These are phyloP conservation scores for Phytophthora constricta DNA, from an alignment of 352 stramenopile species.

Conservation along the genomic window DNA sequence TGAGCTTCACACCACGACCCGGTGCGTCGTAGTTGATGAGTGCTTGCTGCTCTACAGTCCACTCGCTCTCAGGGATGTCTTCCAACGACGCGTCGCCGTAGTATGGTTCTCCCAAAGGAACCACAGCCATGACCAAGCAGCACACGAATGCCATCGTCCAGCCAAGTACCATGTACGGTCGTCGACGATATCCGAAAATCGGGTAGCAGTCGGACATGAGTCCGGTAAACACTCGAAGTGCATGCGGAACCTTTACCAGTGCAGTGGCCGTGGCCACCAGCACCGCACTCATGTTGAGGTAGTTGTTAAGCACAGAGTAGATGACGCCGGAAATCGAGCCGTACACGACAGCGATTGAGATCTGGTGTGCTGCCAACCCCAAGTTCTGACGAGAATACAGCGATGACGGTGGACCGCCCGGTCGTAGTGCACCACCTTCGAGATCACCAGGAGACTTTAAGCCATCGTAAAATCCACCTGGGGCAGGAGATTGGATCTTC, in stretches of 20 bases:
- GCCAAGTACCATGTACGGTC: conserved; percentile 53
- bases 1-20: conserved; percentile 38
- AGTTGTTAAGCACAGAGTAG: conserved; percentile 66
- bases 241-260: conserved; percentile 44
- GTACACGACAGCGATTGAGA: conserved; percentile 45
- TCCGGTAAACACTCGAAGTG: conserved; percentile 51
- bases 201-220: conserved; percentile 53
- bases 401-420: conserved; percentile 41
- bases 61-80: conserved; percentile 20
- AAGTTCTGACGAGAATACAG: conserved; percentile 42
- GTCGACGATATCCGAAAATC: conserved; percentile 50
- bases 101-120: conserved; percentile 50
- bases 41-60: conserved; percentile 37
- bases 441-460: conserved; percentile 28
- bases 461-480: conserved; percentile 22
- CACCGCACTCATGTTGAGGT: conserved; percentile 53
- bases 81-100: conserved; percentile 40
- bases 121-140: conserved; percentile 44
- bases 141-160: conserved; percentile 40
- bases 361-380: conserved; percentile 47
- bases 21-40: conserved; percentile 43
- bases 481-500: conserved; percentile 24
- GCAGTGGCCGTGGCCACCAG: conserved; percentile 41
- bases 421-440: conserved; percentile 39
- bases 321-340: conserved; percentile 38